Conservation (phyloP, 176 grass and related monocot genomes). For the Thinopyrum elongatum region DNA sequence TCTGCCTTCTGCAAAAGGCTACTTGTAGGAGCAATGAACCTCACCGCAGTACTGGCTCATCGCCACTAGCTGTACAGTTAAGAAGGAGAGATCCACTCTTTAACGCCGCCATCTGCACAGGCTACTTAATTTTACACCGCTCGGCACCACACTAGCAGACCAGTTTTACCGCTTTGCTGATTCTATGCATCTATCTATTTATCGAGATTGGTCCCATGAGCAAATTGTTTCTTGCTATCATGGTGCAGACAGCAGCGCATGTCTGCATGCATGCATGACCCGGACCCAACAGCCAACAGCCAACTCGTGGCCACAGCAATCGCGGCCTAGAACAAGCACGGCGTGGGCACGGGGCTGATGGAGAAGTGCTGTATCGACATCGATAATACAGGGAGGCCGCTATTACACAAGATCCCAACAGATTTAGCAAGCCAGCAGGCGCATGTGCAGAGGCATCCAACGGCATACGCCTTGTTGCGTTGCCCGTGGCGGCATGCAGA, state of each 20-base stretch:
- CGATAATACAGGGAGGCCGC: conserved; percentile 20
- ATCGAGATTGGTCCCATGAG: neutral
- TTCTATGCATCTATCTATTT: no score
- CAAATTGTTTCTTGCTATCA: neutral
- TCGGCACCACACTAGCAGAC: neutral
- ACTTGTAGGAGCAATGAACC: no score
- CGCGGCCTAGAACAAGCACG: neutral
- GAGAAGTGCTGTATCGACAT: neutral
- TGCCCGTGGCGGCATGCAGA: conserved; percentile 20
- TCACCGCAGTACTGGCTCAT: no score
- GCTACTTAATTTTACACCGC: neutral
- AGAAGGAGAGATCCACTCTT: neutral
- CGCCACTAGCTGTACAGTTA: neutral
- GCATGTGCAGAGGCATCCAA: neutral
- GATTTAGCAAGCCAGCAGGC: neutral
- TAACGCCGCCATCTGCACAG: neutral
- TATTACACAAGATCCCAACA: neutral
- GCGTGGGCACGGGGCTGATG: neutral
- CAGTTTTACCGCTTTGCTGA: no score
- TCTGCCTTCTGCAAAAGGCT: neutral
- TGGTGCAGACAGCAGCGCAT: neutral
- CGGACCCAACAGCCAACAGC: neutral
- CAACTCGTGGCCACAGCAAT: neutral
- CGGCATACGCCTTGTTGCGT: conserved; percentile 23
- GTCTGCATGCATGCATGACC: conserved; percentile 9